Evolutionary conservation across 2,329 filamentous ascomycete species (phyloP).

Genomic region (Epichloe sp.): DNA sequence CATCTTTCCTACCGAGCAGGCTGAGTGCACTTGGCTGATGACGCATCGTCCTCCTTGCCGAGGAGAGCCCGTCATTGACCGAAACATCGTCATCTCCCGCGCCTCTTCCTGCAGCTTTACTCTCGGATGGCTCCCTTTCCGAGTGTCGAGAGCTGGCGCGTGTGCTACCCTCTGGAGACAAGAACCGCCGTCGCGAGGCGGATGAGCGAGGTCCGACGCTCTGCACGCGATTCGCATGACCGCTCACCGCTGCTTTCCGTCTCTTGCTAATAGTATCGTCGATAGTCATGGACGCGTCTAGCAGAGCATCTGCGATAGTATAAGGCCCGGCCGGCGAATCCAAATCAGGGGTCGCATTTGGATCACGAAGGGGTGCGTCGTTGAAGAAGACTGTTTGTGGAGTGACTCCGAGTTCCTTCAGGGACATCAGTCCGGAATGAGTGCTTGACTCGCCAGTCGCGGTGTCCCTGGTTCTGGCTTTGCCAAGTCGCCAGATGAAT

Average conservation of each 20-base stretch:
- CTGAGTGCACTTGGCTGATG: constrained; percentile 47
- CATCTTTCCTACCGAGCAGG: constrained; percentile 45
- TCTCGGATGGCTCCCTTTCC: constrained; percentile 22
- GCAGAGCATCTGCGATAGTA: constrained; percentile 78
- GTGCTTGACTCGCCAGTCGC: constrained; percentile 21
- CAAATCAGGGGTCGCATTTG: constrained; percentile 20
- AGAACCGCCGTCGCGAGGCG: constrained; percentile 14
- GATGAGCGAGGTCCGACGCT: constrained; percentile 20
- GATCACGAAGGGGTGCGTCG: constrained; percentile 45
- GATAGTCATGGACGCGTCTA: constrained; percentile 84
- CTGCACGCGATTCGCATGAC: constrained; percentile 31
- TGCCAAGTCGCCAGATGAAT: constrained; percentile 79
- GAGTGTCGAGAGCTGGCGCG: constrained; percentile 24
- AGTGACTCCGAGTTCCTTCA: constrained; percentile 64
- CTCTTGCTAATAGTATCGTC: constrained; percentile 50
- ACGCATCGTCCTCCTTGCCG: constrained; percentile 33
- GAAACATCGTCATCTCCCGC: constrained; percentile 22
- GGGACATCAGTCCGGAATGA: constrained; percentile 41
- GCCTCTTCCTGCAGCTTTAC: constrained; percentile 9
- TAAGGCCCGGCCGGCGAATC: constrained; percentile 36
- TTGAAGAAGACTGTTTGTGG: constrained; percentile 91
- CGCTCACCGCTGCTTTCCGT: constrained; percentile 37
- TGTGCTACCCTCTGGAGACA: constrained; percentile 18
- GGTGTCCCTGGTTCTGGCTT: constrained; percentile 49
- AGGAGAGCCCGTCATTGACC: constrained; percentile 27